Evolutionary conservation across 306 rosid species (phyloP).

Genomic region (Vigna mungo): DNA sequence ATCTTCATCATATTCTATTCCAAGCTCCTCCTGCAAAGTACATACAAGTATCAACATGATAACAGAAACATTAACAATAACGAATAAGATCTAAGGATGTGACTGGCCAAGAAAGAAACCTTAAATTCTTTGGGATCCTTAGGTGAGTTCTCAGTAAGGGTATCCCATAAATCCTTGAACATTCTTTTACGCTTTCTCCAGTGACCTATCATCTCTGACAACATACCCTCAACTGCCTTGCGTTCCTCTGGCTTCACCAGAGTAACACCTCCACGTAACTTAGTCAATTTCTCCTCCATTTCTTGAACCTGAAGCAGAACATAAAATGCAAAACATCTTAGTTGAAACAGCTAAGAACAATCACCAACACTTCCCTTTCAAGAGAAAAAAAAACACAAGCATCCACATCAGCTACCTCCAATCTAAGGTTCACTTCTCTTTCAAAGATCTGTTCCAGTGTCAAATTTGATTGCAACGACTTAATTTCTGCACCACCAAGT

Average conservation of each 20-base stretch:
- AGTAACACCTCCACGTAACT: conserved; percentile 81
- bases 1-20: conserved; percentile 81
- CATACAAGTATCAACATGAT: conserved; percentile 18
- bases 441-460: conserved; percentile 80
- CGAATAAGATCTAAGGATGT: conserved; percentile 1
- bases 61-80: conserved; percentile 20
- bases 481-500: conserved; percentile 70
- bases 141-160: conserved; percentile 87
- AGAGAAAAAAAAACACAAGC: conserved; percentile 23
- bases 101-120: conserved; percentile 48
- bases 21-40: conserved; percentile 85
- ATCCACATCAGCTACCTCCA: conserved; percentile 63
- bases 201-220: conserved; percentile 62
- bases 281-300: conserved; percentile 70
- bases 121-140: conserved; percentile 89
- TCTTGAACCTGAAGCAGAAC: conserved; percentile 68
- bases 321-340: conserved; percentile 31
- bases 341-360: conserved; percentile 21
- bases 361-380: conserved; percentile 15
- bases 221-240: conserved; percentile 60
- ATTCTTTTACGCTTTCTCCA: conserved; percentile 96
- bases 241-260: conserved; percentile 94
- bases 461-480: conserved; percentile 73
- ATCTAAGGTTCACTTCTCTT: conserved; percentile 66
- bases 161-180: conserved; percentile 90